Conservation (phyloP, 495 filamentous ascomycete species). For the Aspergillus leporis region DNA sequence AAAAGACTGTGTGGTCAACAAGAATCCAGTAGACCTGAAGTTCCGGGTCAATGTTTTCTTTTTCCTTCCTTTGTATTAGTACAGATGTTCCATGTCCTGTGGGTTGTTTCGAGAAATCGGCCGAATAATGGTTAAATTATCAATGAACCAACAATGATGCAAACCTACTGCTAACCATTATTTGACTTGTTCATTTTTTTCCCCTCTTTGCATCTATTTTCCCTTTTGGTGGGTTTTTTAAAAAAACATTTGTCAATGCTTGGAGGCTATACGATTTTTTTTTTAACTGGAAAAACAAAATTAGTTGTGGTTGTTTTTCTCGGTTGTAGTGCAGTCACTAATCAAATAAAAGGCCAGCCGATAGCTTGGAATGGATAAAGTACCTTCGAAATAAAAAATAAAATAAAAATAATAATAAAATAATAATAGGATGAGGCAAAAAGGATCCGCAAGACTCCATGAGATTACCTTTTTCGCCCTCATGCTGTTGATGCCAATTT, state of each 20-base stretch:
- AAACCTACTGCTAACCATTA: background rate
- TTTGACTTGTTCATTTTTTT: background rate
- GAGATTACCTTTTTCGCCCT: constrained; percentile 24
- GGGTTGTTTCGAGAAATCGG: no score
- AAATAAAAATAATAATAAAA: background rate
- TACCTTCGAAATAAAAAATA: background rate
- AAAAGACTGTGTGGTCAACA: background rate
- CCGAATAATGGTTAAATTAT: background rate
- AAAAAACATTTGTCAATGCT: constrained; percentile 6
- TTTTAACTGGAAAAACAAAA: constrained; percentile 1
- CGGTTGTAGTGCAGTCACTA: constrained; percentile 14
- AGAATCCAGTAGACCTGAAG: background rate
- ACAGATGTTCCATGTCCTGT: background rate
- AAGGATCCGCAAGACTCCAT: constrained; percentile 4
- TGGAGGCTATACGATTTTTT: no score
- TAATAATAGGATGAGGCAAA: background rate
- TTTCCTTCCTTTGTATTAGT: background rate
- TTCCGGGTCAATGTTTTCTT: constrained; percentile 3
- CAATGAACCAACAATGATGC: background rate
- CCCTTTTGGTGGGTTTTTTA: background rate
- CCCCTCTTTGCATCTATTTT: background rate
- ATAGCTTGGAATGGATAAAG: constrained; percentile 9
- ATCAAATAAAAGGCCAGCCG: constrained; percentile 12
- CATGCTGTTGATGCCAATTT: constrained; percentile 21
- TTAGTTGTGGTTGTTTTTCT: constrained; percentile 4